Base-by-base conservation (phyloP, 768 basidiomycete genomes). In the Peribolospora baueri region DNA sequence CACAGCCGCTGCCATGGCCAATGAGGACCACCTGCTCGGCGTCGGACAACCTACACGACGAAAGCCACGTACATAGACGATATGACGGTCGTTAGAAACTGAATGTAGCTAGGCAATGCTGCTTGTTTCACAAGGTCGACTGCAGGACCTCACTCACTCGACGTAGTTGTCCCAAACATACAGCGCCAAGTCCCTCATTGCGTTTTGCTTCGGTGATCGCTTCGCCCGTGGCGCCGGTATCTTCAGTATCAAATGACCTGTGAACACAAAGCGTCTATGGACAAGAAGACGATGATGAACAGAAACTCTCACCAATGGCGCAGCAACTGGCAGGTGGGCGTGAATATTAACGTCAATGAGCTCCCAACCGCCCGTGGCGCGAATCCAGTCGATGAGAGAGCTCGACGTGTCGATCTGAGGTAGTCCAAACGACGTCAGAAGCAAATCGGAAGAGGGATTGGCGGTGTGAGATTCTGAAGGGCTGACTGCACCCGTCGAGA, bases 161-260 rank as follows among this genome's bases (percentile, higher is more conserved):
- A 97, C 72, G 63, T 88, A 90, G 63, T 95, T 91, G 66, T 97
- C 91, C 93, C 93, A 98, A 8, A 97, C 67, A 65, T 95, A 91
- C 3, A 73, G 72, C 56, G 91, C 65, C 36, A 90, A 68, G 39
- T 82, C 76, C 50, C 65, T 61, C 66, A 64, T 67, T 55, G 52
- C 51, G 36, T 57, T 60, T 36, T 41, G 57, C 58, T 62, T 61
- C 58, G 57, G 50, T 40, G 42, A 47, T 2, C 54, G 58, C 52
- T 62, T 61, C 45, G 48, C 58, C 65, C 54, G 48, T 36, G 37
- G 42, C 43, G 38, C 42, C 52, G 74, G 71, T 50, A 72, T 60
- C 11, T 25, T 25, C 25, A 25, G 25, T 25, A 25, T 25, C 25
- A 25, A 25, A 25, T 25, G 25, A 25, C 25, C 25, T 25, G 1